phyloP scores from a whole-genome alignment of 1,284 basidiomycete species.

The Melampsora larici-populina region DNA sequence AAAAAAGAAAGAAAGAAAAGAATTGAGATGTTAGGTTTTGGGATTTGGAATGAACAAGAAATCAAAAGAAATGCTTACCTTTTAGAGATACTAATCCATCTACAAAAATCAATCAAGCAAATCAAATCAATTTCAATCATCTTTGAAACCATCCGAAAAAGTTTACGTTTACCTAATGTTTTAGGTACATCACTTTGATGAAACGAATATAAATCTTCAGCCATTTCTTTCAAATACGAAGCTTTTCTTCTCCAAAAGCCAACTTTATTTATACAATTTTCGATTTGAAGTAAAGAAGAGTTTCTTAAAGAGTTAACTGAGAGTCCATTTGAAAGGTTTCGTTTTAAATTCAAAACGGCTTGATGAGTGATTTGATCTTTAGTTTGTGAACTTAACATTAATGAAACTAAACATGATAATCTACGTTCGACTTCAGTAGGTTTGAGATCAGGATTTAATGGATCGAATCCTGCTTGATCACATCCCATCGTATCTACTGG shows the following conservation, averaged over 20 bases:
- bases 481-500: conserved; percentile 92
- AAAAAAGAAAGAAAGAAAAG: conserved; percentile 27
- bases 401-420: conserved; percentile 78
- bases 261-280: conserved; percentile 77
- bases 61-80: conserved; percentile 19
- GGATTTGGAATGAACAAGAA: too few relatives aligned
- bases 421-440: conserved; percentile 55
- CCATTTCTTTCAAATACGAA: conserved; percentile 51
- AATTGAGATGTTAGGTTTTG: too few relatives aligned
- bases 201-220: conserved; percentile 7
- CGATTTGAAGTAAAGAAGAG: conserved; percentile 65
- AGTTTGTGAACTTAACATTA: conserved; percentile 94
- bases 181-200: conserved; percentile 28
- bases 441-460: not conserved
- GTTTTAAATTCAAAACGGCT: conserved; percentile 73
- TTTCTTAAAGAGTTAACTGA: conserved; percentile 68
- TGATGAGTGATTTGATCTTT: conserved; percentile 83
- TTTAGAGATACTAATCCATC: conserved; percentile 24
- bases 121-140: conserved; percentile 73
- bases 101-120: conserved; percentile 8
- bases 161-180: conserved; percentile 22
- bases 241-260: conserved; percentile 91
- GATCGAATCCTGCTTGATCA: conserved; percentile 62
- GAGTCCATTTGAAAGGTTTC: conserved; percentile 70
- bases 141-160: conserved; percentile 57